Base-by-base conservation (phyloP, 2,329 filamentous ascomycete species). In the Aspergillus sp. region DNA sequence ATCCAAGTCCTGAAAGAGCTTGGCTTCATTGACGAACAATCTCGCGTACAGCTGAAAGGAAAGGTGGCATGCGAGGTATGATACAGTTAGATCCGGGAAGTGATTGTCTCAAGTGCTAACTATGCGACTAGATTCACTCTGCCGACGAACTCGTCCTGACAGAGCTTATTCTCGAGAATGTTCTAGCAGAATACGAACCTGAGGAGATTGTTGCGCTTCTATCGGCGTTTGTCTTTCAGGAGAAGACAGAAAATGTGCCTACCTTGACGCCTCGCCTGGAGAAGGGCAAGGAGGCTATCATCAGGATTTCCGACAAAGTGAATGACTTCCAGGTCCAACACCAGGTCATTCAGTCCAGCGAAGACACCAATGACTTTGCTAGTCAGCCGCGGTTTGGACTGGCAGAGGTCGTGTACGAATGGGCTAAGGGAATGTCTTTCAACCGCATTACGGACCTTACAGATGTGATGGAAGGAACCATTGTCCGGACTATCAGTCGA, bases 401-500 rank as follows among this genome's bases (percentile, higher is more conserved):
- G 44, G 90, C 95, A 64, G 93, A 98, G 67, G 93, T 98, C 0
- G 94, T 98, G 30, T 96, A 97, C 64, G 93, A 98, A 67, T 98
- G 93, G 93, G 93, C 93, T 7, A 77, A 89, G 39, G 93, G 93
- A 27, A 97, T 97, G 89, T 91, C 88, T 41, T 98, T 98, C 76
- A 95, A 94, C 69, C 91, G 93, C 52, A 98, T 98, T 54, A 97
- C 91, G 0, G 87, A 91, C 53, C 71, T 98, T 61, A 98, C 93
- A 6, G 91, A 97, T 65, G 90, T 98, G 45, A 82, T 97, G 58
- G 93, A 98, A 68, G 93, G 93, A 1, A 97, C 93, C 0, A 97
- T 98, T 69, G 93, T 98, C 38, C 77, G 93, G 41, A 91, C 93
- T 2, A 97, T 98, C 56, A 95, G 90, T 34, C 75, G 93, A 27